Percentiles rank a stretch among this genome's conserved stretches.
Evolutionary conservation across 2,329 filamentous ascomycete genomes (phyloP).

Genomic region (Claviceps digitariae): DNA sequence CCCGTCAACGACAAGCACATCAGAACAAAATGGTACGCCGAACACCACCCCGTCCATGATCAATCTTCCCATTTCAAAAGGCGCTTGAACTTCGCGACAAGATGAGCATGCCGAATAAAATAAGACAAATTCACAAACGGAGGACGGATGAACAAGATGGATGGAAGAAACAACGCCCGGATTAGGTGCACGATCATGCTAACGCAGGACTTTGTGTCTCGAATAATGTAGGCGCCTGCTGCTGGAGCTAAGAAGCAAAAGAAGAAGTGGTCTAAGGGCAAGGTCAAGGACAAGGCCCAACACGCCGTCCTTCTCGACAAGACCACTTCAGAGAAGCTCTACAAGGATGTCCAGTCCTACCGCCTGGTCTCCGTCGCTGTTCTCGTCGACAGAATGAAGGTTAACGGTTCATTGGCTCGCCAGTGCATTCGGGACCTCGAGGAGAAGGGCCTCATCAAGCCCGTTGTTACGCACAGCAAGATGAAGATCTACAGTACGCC

Average conservation of each 20-base stretch:
- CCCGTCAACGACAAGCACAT: constrained; percentile 26
- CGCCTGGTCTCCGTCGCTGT: constrained; percentile 97
- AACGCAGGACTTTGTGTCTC: background rate
- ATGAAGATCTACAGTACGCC: constrained; percentile 89
- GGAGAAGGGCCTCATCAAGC: constrained; percentile 98
- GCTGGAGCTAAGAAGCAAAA: constrained; percentile 37
- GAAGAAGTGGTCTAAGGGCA: constrained; percentile 40
- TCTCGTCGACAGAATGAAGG: constrained; percentile 99
- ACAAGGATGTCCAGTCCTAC: constrained; percentile 99
- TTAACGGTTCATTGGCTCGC: constrained; percentile 95
- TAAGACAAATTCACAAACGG: background rate
- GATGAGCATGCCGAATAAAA: background rate
- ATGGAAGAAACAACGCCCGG: constrained; percentile 4
- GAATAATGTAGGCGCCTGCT: constrained; percentile 25
- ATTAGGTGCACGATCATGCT: constrained; percentile 12
- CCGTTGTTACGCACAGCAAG: constrained; percentile 91
- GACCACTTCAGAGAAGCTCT: constrained; percentile 90
- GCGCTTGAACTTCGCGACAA: background rate
- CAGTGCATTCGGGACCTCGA: constrained; percentile 83
- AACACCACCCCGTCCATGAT: constrained; percentile 2
- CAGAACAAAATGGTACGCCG: constrained; percentile 30
- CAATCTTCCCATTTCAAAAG: background rate
- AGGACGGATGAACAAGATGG: background rate
- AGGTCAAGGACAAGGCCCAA: constrained; percentile 99
- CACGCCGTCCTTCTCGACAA: constrained; percentile 99